Base-by-base conservation (phyloP, 2,329 filamentous ascomycete species). In the Xylaria sp. region DNA sequence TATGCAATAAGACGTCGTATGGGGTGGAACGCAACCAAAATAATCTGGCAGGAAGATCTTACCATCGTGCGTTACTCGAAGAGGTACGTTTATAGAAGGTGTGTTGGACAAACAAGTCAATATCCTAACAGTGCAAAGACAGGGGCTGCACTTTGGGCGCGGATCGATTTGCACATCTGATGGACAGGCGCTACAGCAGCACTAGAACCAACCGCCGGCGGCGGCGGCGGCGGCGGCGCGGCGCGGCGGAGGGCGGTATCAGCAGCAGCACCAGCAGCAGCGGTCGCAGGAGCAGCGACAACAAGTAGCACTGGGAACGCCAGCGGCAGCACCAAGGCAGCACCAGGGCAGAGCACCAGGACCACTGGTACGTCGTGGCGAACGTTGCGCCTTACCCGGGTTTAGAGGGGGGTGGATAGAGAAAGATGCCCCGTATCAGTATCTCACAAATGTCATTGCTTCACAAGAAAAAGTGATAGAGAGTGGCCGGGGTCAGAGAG, bases 371-470 rank as follows among this genome's bases (percentile, higher is more conserved):
- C 41, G 64, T 65, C 69, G 66, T 66, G 73, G 70, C 67, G 69
- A 72, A 52, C 63, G 71, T 75, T 73, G 74, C 75, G 76, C 78
- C 77, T 77, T 75, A 76, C 75, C 74, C 76, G 70, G 71, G 74
- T 73, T 67, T 73, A 63, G 76, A 75, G 70, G 73, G 74, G 73
- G 72, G 75, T 76, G 78, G 72, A 69, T 71, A 71, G 70, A 72
- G 73, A 73, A 74, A 70, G 72, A 70, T 57, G 72, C 66, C 72
- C 73, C 70, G 71, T 72, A 68, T 74, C 75, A 71, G 67, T 71
- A 76, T 79, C 77, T 78, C 76, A 78, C 76, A 72, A 76, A 72
- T 75, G 73, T 75, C 75, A 80, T 78, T 76, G 74, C 77, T 73
- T 74, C 76, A 74, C 73, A 63, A 69, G 72, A 54, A 44, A 50